Percentiles rank a stretch among this genome's conserved stretches.
phyloP scores from a whole-genome alignment of 805 yeast species.

The Kregervanrija delftensis region DNA sequence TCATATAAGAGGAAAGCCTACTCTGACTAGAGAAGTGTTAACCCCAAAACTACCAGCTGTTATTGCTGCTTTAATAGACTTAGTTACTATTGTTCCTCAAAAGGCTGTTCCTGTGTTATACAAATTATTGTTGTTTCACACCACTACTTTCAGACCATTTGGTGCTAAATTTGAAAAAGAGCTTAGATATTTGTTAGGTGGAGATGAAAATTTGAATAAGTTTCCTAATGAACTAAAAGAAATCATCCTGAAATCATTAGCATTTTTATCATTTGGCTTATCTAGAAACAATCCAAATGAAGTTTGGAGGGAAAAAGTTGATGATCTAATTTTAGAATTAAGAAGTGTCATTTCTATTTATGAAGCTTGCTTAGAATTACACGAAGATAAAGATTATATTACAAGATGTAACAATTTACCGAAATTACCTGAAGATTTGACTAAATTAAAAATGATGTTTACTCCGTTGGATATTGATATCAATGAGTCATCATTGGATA shows the following conservation, averaged over 20 bases:
- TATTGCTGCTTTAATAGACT: constrained; percentile 46
- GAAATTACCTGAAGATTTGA: constrained; percentile 16
- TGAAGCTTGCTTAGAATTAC: constrained; percentile 49
- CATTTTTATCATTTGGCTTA: constrained; percentile 50
- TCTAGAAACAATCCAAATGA: constrained; percentile 40
- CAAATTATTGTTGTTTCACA: constrained; percentile 44
- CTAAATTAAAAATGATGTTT: constrained; percentile 28
- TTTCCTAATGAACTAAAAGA: constrained; percentile 35
- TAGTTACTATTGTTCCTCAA: constrained; percentile 32
- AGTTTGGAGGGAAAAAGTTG: constrained; percentile 40
- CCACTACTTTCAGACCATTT: constrained; percentile 79
- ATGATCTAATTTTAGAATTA: constrained; percentile 43
- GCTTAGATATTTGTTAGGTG: constrained; percentile 30
- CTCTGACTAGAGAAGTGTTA: constrained; percentile 73
- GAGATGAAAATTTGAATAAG: constrained; percentile 28
- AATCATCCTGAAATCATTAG: constrained; percentile 43
- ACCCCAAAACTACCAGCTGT: constrained; percentile 71
- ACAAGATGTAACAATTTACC: constrained; percentile 37
- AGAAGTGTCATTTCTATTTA: constrained; percentile 51
- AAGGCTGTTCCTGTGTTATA: constrained; percentile 34
- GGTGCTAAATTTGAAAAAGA: constrained; percentile 53
- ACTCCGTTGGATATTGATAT: constrained; percentile 52
- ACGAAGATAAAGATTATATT: constrained; percentile 45
- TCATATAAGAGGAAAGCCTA: constrained; percentile 70
- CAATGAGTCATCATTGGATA: constrained; percentile 40